Evolutionary conservation across 1,284 basidiomycete genomes (phyloP).

Genomic region (Ganoderma multipileum): DNA sequence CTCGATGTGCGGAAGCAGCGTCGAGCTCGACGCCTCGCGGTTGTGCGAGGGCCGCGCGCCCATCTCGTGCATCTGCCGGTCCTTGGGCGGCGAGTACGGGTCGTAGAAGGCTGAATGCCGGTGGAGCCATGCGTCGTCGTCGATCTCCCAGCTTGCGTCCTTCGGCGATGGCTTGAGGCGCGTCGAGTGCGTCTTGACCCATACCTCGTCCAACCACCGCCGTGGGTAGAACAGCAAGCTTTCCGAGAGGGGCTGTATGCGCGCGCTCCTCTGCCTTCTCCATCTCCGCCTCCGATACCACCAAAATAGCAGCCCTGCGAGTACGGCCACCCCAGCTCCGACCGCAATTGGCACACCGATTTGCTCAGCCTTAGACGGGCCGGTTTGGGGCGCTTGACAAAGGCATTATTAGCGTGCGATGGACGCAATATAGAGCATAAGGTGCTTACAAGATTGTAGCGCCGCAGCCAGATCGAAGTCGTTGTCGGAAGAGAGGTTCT

Average conservation of each 20-base stretch:
- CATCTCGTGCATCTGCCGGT: conserved; percentile 3
- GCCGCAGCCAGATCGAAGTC: conserved; percentile 23
- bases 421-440: background rate
- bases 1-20: conserved; percentile 23
- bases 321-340: conserved; percentile 20
- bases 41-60: conserved; percentile 21
- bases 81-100: conserved; percentile 12
- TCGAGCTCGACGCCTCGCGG: conserved; percentile 20
- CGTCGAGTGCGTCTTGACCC: conserved; percentile 10
- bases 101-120: conserved; percentile 14
- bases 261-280: conserved; percentile 3
- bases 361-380: conserved; percentile 17
- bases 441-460: conserved; percentile 8
- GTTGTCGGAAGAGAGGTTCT: conserved; percentile 14
- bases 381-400: background rate
- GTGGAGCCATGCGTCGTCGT: conserved; percentile 17
- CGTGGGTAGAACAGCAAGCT: conserved; percentile 10
- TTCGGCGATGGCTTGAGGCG: conserved; percentile 19
- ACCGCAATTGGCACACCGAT: conserved; percentile 32
- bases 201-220: conserved; percentile 10
- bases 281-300: conserved; percentile 19
- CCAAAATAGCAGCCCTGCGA: conserved; percentile 21
- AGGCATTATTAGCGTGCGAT: background rate
- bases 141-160: conserved; percentile 27
- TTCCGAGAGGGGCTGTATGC: conserved; percentile 11